phyloP scores from a whole-genome alignment of 73 alveolate species.

The Paramecium sexaurelia region DNA sequence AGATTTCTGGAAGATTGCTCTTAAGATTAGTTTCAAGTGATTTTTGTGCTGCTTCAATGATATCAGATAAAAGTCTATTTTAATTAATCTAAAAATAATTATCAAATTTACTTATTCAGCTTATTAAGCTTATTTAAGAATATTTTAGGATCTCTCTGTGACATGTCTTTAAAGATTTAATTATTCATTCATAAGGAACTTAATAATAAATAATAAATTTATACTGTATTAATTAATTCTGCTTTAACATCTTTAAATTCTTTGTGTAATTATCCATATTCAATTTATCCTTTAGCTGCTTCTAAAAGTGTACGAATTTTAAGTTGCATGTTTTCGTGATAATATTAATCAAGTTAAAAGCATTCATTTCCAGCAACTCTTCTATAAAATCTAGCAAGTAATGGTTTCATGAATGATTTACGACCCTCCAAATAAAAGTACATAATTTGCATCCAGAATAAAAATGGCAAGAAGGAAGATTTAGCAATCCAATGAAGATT shows the following conservation, averaged over 20 bases:
- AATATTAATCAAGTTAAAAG: constrained; percentile 62
- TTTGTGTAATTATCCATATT: constrained; percentile 64
- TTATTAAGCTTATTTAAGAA: constrained; percentile 62
- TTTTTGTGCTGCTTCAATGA: constrained; percentile 56
- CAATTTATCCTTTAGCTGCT: constrained; percentile 68
- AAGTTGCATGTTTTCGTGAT: constrained; percentile 66
- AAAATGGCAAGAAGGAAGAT: constrained; percentile 62
- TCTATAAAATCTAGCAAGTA: constrained; percentile 68
- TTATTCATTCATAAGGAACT: constrained; percentile 63
- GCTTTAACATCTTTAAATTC: constrained; percentile 61
- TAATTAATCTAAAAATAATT: constrained; percentile 18
- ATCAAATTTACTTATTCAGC: background rate
- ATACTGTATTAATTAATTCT: constrained; percentile 64
- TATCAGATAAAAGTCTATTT: constrained; percentile 53
- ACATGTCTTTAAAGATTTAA: constrained; percentile 43
- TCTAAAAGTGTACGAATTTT: constrained; percentile 49
- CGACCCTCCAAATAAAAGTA: constrained; percentile 68
- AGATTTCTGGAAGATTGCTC: constrained; percentile 31
- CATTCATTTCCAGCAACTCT: constrained; percentile 70
- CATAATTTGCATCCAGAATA: constrained; percentile 69
- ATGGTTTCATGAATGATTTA: constrained; percentile 65
- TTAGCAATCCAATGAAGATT: constrained; percentile 68
- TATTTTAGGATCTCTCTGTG: constrained; percentile 59
- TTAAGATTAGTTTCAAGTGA: constrained; percentile 59
- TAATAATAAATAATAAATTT: background rate